These are phyloP conservation scores for Brassica incana DNA, from an alignment of 345 rosid species.

Conservation along the genomic window DNA sequence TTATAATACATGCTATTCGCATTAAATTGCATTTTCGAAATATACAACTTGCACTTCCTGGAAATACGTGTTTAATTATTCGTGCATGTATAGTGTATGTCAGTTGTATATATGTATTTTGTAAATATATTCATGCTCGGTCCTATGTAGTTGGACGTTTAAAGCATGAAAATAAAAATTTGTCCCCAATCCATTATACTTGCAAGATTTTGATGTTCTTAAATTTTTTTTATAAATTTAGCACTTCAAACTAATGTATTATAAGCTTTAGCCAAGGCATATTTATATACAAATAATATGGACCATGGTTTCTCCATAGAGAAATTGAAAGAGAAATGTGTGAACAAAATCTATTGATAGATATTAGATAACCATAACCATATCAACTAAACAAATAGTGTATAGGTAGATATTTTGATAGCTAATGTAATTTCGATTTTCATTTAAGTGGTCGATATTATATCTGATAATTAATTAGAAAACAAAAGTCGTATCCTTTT, in stretches of 20 bases:
- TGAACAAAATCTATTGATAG: not conserved
- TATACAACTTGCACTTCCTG: constrained; percentile 33
- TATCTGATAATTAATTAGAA: not conserved
- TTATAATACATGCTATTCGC: constrained; percentile 34
- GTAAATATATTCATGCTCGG: not conserved
- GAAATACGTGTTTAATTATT: constrained; percentile 17
- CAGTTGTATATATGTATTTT: not conserved
- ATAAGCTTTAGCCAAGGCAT: not conserved
- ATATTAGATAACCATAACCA: not conserved
- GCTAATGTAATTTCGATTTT: not conserved
- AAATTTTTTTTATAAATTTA: not conserved
- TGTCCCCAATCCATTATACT: not conserved
- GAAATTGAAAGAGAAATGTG: constrained; percentile 16
- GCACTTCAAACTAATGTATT: not conserved
- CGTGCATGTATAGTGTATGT: constrained; percentile 24
- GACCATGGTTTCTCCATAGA: not conserved
- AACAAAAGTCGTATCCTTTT: constrained; percentile 30
- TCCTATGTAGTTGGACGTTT: not conserved
- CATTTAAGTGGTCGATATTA: not conserved
- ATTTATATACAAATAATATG: not conserved
- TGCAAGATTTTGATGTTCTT: not conserved
- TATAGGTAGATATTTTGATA: constrained; percentile 4
- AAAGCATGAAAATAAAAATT: not conserved
- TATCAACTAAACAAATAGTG: not conserved
- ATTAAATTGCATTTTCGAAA: constrained; percentile 20